phyloP scores from a whole-genome alignment of 306 rosid genomes.

The barrel medic (Medicago truncatula) region MtrunA17r5.0-ANR NC_053042.1:6996001-6996500 shows the following conservation, averaged over 20 bases:
- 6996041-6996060: not conserved
- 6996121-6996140: slow-evolving; percentile 77
- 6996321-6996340: slow-evolving; percentile 59
- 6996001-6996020: not conserved
- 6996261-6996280: slow-evolving; percentile 49
- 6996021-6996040: not conserved
- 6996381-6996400: not conserved
- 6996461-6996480: not conserved
- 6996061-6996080: not conserved
- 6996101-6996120: slow-evolving; percentile 75
- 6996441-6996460: not conserved
- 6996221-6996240: slow-evolving; percentile 55
- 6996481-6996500: not conserved
- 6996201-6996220: slow-evolving; percentile 60
- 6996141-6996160: slow-evolving; percentile 83
- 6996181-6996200: slow-evolving; percentile 83
- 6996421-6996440: not conserved
- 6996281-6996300: slow-evolving; percentile 61
- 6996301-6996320: slow-evolving; percentile 55
- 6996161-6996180: slow-evolving; percentile 57
- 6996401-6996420: not conserved
- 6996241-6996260: slow-evolving; percentile 51
- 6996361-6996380: not conserved
- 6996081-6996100: slow-evolving; percentile 40
- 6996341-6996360: slow-evolving; percentile 58